A percentile compares a stretch with the other conserved stretches of the same genome.
phyloP scores from a whole-genome alignment of 306 rosid species.

The Potentilla sterilis region DNA sequence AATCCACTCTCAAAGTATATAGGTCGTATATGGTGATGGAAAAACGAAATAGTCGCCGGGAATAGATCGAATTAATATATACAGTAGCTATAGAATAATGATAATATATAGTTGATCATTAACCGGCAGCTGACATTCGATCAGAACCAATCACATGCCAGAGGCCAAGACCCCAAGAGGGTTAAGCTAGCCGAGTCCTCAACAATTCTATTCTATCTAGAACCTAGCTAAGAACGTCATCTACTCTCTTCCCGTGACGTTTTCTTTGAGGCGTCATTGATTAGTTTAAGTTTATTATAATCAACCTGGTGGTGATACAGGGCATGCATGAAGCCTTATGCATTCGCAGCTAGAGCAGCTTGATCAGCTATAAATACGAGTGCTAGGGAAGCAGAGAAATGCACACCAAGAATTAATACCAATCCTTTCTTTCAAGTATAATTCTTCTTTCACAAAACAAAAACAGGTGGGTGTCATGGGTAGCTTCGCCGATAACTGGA shows the following conservation, averaged over 20 bases:
- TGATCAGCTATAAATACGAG: not conserved
- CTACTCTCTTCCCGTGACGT: not conserved
- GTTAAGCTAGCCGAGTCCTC: not conserved
- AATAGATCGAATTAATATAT: too few relatives aligned
- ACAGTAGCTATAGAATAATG: too few relatives aligned
- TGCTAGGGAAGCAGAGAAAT: not conserved
- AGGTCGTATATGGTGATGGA: too few relatives aligned
- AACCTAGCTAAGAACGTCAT: not conserved
- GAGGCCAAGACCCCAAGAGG: not conserved
- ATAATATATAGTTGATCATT: too few relatives aligned
- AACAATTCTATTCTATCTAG: not conserved
- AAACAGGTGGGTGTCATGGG: not conserved
- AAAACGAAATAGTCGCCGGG: too few relatives aligned
- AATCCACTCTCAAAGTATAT: too few relatives aligned
- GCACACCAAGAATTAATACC: not conserved
- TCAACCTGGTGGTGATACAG: not conserved
- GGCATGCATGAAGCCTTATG: not conserved
- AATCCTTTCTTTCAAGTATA: not conserved
- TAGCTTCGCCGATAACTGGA: slow-evolving; percentile 19
- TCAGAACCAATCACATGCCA: not conserved
- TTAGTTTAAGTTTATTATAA: too few relatives aligned
- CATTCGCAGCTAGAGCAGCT: not conserved
- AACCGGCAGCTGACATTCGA: too few relatives aligned
- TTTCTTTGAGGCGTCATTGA: not conserved
- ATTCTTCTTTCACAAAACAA: not conserved